phyloP scores from a whole-genome alignment of 1,139 yeast genomes.

The Magnusiomyces paraingens region DNA sequence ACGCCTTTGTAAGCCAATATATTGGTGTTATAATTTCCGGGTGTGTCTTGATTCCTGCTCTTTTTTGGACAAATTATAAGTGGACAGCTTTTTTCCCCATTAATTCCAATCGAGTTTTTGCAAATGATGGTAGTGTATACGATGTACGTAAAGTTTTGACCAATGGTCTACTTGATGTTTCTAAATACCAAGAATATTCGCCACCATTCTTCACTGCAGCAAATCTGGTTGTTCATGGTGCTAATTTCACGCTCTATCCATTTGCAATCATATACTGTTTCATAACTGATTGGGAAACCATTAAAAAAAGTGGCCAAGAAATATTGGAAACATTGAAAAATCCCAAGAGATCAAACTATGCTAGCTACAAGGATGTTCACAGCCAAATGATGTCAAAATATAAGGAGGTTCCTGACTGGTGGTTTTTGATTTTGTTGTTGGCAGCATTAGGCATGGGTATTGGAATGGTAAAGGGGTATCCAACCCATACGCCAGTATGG shows the following conservation, averaged over 20 bases:
- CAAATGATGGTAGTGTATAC: constrained; percentile 44
- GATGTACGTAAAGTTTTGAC: constrained; percentile 40
- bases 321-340: constrained; percentile 26
- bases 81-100: constrained; percentile 51
- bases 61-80: constrained; percentile 46
- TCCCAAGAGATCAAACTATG: constrained; percentile 31
- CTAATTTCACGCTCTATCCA: constrained; percentile 29
- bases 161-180: constrained; percentile 31
- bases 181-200: constrained; percentile 31
- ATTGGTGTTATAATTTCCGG: constrained; percentile 41
- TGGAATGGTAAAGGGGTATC: constrained; percentile 41
- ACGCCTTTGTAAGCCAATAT: constrained; percentile 38
- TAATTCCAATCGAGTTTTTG: constrained; percentile 42
- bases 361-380: constrained; percentile 17
- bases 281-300: constrained; percentile 20
- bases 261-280: constrained; percentile 20
- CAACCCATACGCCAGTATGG: constrained; percentile 43
- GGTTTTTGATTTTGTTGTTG: constrained; percentile 43
- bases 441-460: constrained; percentile 45
- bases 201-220: constrained; percentile 44
- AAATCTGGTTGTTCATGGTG: constrained; percentile 35
- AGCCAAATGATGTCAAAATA: constrained; percentile 43
- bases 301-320: constrained; percentile 15
- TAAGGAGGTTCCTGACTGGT: constrained; percentile 58
- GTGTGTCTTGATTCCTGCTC: constrained; percentile 36